Base-by-base conservation (phyloP, 176 grass and related monocot species). In the Cenchrus purpureus region DNA sequence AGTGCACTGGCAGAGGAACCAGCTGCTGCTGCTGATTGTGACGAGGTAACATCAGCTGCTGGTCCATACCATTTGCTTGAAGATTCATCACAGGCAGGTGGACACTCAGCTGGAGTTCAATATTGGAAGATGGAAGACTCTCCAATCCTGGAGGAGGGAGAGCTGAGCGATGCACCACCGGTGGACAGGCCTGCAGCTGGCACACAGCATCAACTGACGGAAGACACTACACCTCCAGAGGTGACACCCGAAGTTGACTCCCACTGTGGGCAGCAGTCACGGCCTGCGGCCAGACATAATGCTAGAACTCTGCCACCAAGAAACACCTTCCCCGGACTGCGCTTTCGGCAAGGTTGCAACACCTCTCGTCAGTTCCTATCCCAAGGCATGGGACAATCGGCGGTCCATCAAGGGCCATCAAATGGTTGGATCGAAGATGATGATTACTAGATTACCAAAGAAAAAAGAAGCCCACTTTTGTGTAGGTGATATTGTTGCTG, bases 1-100 rank as follows among this genome's bases (percentile, higher is more conserved):
- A 78, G 75, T 48, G 58, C 56, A 61, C 16, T 60, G 51, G 59
- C 42, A 10, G 51, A 84, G 17, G 68, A 84, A 59, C 12, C 48
- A 60, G 19, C 13, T 80, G 68, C 22, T 28, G 52, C 9, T 75
- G 68, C 12, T 9, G 67, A 87, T 68, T 45, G 75, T 31, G 74
- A 79, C 1, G 84, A 87, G 84, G 75, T 68, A 45, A 59, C 89
- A 29, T 87, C 80, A 66, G 80, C 67, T 32, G 20, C 51, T 15
- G 66, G 52, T 54, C 56, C 65, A 40, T 59, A 79, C 55, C 17
- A 71, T 73, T 29, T 63, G 0, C 68, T 17, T 15, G 75, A 58
- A 68, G 76, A 67, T 49, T 49, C 74, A 65, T 51, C 55, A 13
- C 31, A 49, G 5, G 10, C 55, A n/a, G 66, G 59, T 29, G 74